Base-by-base conservation (phyloP, 306 rosid species). In the Hippophae tibetana region DNA sequence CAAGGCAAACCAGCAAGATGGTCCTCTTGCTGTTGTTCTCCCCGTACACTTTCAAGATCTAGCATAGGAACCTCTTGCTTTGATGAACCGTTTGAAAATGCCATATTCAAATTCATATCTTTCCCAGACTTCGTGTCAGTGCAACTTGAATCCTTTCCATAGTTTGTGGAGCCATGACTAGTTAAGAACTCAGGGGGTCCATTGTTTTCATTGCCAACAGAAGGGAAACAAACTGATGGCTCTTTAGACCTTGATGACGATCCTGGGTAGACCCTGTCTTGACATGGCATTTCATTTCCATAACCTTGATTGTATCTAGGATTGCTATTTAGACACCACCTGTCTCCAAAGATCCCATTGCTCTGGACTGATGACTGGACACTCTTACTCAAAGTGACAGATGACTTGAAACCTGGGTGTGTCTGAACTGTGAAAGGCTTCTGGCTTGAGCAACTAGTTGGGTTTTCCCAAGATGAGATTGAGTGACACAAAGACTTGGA, bases 381-480 rank as follows among this genome's bases (percentile, higher is more conserved):
- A 74, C 66, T 76, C 69, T 71, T 81, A 70, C 60, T 71, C 68
- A 78, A 52, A 53, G 84, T 69, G 60, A 74, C 67, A 27, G 78
- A 75, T 44, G 75, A 64, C 58, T 78, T 81, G 55, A 69, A 74
- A 74, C 45, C 68, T 3, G 77, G 76, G 68, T 75, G 80, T 58
- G 71, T 74, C 74, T 83, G 92, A 72, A 68, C 73, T 13, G 86
- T 69, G 60, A 71, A 58, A 61, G 79, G 65, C 72, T 81, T 90
- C 71, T 78, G 88, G 82, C 74, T 74, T 45, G 77, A 72, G 79
- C 75, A 75, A 65, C 84, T 61, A 63, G 57, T 84, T 43, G 81
- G 78, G 71, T 73, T 79, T 72, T 80, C 92, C 94, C 84, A 85
- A 58, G 95, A 81, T 64, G 88, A 78, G 60, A 78, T 76, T 8